These are phyloP conservation scores for Botrytis squamosa DNA, from an alignment of 2,329 filamentous ascomycete species.

Conservation along the genomic window DNA sequence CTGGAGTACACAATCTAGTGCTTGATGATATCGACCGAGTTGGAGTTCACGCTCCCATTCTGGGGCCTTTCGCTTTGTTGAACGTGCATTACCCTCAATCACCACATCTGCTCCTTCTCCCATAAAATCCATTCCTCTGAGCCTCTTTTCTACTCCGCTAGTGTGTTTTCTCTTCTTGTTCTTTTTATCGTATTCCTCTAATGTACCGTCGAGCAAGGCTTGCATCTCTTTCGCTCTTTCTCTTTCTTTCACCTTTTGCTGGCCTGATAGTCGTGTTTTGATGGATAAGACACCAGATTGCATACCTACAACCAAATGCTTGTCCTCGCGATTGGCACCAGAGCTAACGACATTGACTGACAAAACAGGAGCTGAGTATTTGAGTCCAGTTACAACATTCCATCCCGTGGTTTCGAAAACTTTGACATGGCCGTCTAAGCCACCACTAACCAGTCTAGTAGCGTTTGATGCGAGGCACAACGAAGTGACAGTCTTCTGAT, in stretches of 20 bases:
- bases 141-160: conserved; percentile 56
- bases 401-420: conserved; percentile 91
- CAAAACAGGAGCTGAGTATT: conserved; percentile 89
- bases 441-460: conserved; percentile 79
- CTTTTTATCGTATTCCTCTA: conserved; percentile 74
- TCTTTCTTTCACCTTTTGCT: conserved; percentile 72
- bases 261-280: conserved; percentile 80
- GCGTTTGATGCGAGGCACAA: conserved; percentile 79
- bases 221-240: conserved; percentile 84
- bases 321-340: conserved; percentile 72
- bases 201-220: conserved; percentile 72
- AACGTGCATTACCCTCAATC: conserved; percentile 70
- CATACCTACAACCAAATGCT: conserved; percentile 93
- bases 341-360: conserved; percentile 74
- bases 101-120: conserved; percentile 86
- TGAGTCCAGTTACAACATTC: conserved; percentile 94
- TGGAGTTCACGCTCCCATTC: conserved; percentile 81
- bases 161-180: conserved; percentile 66
- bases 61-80: conserved; percentile 51
- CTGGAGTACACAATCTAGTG: conserved; percentile 76
- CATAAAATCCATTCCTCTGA: conserved; percentile 72
- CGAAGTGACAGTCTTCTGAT: conserved; percentile 96
- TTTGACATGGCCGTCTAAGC: conserved; percentile 93
- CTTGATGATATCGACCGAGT: conserved; percentile 71
- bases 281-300: conserved; percentile 89